Percentiles rank a stretch among this genome's conserved stretches.
These are phyloP conservation scores for Hirschioporus abietinus DNA, from an alignment of 768 basidiomycete genomes.

Conservation along the genomic window DNA sequence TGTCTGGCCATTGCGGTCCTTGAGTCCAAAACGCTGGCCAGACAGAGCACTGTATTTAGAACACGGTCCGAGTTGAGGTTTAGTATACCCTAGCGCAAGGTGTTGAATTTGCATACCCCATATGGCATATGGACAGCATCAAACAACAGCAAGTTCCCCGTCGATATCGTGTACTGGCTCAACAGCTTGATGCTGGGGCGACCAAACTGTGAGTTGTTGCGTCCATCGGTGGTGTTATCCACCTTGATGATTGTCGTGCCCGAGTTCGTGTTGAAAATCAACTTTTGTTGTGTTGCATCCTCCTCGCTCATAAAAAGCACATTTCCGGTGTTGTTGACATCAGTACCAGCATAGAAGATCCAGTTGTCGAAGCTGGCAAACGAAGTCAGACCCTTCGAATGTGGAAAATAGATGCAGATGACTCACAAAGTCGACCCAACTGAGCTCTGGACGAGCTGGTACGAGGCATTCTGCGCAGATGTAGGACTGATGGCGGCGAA, in stretches of 20 bases:
- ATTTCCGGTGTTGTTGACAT: not conserved
- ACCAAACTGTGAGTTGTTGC: not conserved
- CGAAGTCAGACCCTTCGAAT: not conserved
- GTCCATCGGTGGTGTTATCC: conserved; percentile 17
- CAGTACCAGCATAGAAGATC: conserved; percentile 44
- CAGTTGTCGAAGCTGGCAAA: conserved; percentile 46
- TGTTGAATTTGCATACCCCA: conserved; percentile 8
- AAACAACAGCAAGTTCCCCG: conserved; percentile 13
- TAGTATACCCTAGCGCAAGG: not conserved
- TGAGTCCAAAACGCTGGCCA: conserved; percentile 8
- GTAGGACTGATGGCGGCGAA: not conserved
- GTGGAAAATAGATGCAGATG: not conserved
- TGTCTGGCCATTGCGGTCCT: conserved; percentile 7
- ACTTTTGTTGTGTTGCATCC: conserved; percentile 34
- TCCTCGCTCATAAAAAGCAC: conserved; percentile 16
- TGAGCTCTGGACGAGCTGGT: not conserved
- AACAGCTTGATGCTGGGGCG: not conserved
- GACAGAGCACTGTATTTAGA: conserved; percentile 7
- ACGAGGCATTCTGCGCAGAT: not conserved
- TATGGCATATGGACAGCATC: conserved; percentile 14
- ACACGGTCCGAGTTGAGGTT: not conserved
- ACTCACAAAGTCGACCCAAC: not conserved
- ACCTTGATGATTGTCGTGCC: conserved; percentile 20
- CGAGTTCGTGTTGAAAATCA: conserved; percentile 14
- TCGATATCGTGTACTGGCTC: conserved; percentile 3